Conservation (phyloP, 495 filamentous ascomycete genomes). For the Penicillium samsonianum region DNA sequence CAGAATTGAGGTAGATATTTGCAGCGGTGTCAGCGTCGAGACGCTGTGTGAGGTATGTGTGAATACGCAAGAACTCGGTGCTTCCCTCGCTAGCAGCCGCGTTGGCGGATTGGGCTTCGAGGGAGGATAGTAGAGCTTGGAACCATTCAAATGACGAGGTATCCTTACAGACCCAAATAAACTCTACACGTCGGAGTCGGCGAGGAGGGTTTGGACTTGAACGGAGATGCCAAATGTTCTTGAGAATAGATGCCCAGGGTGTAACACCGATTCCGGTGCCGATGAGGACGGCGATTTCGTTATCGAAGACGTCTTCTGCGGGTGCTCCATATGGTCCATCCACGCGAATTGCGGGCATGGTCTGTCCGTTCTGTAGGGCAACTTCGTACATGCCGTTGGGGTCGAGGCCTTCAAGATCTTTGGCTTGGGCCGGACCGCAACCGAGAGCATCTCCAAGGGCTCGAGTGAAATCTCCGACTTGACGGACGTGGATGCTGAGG, state of each 20-base stretch:
- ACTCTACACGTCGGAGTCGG: slow-evolving; percentile 91
- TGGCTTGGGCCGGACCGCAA: slow-evolving; percentile 78
- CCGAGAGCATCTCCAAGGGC: slow-evolving; percentile 89
- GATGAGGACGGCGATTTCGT: slow-evolving; percentile 96
- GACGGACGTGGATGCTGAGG: slow-evolving; percentile 89
- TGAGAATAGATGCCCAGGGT: slow-evolving; percentile 95
- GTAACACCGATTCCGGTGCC: slow-evolving; percentile 98
- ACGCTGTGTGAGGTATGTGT: slow-evolving; percentile 94
- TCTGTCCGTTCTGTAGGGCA: slow-evolving; percentile 87
- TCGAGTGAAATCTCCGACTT: slow-evolving; percentile 94
- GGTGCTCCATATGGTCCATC: slow-evolving; percentile 97
- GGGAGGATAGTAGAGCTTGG: slow-evolving; percentile 84
- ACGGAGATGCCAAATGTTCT: slow-evolving; percentile 97
- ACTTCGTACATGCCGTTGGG: slow-evolving; percentile 98
- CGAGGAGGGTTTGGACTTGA: slow-evolving; percentile 80
- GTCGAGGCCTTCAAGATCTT: slow-evolving; percentile 86
- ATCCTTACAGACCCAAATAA: slow-evolving; percentile 99
- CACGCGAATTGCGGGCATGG: slow-evolving; percentile 84
- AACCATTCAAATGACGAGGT: slow-evolving; percentile 98
- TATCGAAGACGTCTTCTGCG: slow-evolving; percentile 90
- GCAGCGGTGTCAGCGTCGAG: slow-evolving; percentile 89
- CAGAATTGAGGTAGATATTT: slow-evolving; percentile 95
- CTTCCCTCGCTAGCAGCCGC: slow-evolving; percentile 65
- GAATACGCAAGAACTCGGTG: slow-evolving; percentile 92
- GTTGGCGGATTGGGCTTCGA: slow-evolving; percentile 81